A percentile compares a stretch with the other conserved stretches of the same genome.
Conservation (phyloP, 2,329 filamentous ascomycete genomes). For the Iodosphaeria phyllophila region DNA sequence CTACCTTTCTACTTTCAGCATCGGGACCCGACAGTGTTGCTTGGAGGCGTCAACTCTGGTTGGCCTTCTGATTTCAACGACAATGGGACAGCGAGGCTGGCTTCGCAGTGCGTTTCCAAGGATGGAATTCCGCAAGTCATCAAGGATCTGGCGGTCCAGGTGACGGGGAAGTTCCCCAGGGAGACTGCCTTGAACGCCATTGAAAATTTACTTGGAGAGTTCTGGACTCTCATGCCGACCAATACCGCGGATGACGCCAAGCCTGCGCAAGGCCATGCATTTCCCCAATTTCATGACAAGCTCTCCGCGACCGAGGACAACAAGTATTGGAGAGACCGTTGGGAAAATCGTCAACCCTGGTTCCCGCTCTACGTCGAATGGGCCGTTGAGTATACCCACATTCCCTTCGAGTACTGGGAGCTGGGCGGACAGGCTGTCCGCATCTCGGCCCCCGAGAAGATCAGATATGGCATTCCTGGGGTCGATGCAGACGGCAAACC, state of each 20-base stretch:
- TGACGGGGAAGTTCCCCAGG: too few species aligned
- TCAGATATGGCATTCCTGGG: conserved; percentile 3
- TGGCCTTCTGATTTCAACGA: conserved; percentile 19
- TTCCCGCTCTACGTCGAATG: conserved; percentile 23
- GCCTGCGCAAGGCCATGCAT: neutral
- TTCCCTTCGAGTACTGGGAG: conserved; percentile 15
- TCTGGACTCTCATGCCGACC: neutral
- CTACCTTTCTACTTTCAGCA: conserved; percentile 10
- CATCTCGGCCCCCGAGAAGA: conserved; percentile 2
- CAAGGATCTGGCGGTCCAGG: too few species aligned
- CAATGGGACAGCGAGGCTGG: conserved; percentile 8
- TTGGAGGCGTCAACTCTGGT: conserved; percentile 17
- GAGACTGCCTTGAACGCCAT: too few species aligned
- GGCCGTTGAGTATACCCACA: conserved; percentile 22
- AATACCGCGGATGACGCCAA: neutral
- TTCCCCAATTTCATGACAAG: neutral
- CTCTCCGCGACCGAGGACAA: conserved; percentile 1
- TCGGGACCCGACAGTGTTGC: conserved; percentile 18
- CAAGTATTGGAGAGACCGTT: conserved; percentile 15
- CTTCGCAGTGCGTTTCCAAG: too few species aligned
- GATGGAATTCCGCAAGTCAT: too few species aligned
- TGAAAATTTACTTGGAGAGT: neutral
- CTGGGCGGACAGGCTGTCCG: conserved; percentile 9
- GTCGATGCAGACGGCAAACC: neutral
- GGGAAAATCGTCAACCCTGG: conserved; percentile 17